Percentiles rank a stretch among this genome's conserved stretches.
phyloP scores from a whole-genome alignment of 176 grass and related monocot species.

The Puya raimondii region DNA sequence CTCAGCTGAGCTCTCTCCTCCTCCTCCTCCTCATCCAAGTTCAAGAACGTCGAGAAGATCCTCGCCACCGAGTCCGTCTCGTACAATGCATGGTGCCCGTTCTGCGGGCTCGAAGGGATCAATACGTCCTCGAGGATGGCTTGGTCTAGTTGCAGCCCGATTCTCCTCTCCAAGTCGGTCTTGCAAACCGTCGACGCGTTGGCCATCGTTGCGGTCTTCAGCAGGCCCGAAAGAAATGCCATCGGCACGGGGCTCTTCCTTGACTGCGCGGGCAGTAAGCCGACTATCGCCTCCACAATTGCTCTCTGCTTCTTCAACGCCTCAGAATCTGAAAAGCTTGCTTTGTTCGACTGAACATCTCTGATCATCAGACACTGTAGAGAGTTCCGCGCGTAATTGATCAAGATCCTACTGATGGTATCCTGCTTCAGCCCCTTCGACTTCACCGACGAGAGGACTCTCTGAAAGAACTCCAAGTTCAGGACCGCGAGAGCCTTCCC shows the following conservation, averaged over 20 bases:
- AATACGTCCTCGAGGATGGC: constrained; percentile 91
- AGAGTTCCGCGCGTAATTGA: constrained; percentile 80
- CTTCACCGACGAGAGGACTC: constrained; percentile 62
- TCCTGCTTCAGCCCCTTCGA: constrained; percentile 95
- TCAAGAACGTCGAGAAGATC: constrained; percentile 72
- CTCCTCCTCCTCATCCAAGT: constrained; percentile 52
- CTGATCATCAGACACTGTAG: constrained; percentile 60
- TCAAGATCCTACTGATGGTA: constrained; percentile 61
- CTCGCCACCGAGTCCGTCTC: constrained; percentile 70
- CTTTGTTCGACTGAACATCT: constrained; percentile 31
- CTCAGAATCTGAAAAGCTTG: constrained; percentile 22
- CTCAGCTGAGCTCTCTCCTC: constrained; percentile 4
- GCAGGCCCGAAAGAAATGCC: constrained; percentile 75
- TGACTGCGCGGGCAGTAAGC: constrained; percentile 67
- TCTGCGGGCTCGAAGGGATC: constrained; percentile 33
- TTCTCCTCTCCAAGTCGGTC: constrained; percentile 74
- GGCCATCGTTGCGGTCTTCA: constrained; percentile 59
- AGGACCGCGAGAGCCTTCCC: constrained; percentile 53
- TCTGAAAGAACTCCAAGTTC: constrained; percentile 68
- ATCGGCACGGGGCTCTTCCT: constrained; percentile 74
- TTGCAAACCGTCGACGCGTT: constrained; percentile 48
- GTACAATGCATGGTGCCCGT: constrained; percentile 39
- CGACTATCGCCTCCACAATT: constrained; percentile 51
- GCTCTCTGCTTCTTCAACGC: constrained; percentile 51
- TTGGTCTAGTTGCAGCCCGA: constrained; percentile 77